Evolutionary conservation across 371 early-diverging fungal species (phyloP), one percentile per base, ranked within the genome.

Genomic region (Saksenaea vasiformis): DNA sequence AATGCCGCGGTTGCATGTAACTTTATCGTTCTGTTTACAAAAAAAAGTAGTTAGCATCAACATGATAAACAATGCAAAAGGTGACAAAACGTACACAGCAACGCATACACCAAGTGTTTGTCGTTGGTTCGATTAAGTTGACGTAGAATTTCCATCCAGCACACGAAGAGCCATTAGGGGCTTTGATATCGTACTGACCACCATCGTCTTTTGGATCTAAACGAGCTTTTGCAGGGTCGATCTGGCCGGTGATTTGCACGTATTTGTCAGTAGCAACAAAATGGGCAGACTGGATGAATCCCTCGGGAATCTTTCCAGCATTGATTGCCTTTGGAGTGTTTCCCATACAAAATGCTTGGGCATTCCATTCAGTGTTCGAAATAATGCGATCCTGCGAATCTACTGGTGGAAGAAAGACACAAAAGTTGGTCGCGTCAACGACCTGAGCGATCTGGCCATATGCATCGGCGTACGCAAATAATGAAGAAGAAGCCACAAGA

Each of bases 181-280:
- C 55, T n/a, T 55, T 55, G 27, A 55, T 55, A 55, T 55, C 55
- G 60, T 79, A 77, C 66, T 86, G 84, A 56, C 85, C 86, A 39
- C 87, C 87, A 10, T 82, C 80, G 55, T 85, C 87, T 15, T 71
- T 73, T 34, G 66, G 63, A 61, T 62, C 58, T 27, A 85, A 60
- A 37, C 75, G 74, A 27, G 72, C 83, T 56, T 80, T 82, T 17
- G 72, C 60, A 44, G 83, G 74, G 57, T 87, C 74, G 41, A 87
- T 87, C 54, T 78, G 78, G 3, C 87, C 85, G 28, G 85, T 84
- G 37, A 86, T 65, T 70, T 87, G 87, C 47, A 84, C 82, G 58
- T 77, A 87, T 9, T 55, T 61, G 47, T 69, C 67, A 3, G 77
- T 79, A 5, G 71, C 69, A 28, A 76, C 71, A 54, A 65, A 78